A percentile compares a stretch with the other conserved stretches of the same genome.
These are phyloP conservation scores for Scheffersomyces ergatensis DNA, from an alignment of 805 yeast species.

Conservation along the genomic window DNA sequence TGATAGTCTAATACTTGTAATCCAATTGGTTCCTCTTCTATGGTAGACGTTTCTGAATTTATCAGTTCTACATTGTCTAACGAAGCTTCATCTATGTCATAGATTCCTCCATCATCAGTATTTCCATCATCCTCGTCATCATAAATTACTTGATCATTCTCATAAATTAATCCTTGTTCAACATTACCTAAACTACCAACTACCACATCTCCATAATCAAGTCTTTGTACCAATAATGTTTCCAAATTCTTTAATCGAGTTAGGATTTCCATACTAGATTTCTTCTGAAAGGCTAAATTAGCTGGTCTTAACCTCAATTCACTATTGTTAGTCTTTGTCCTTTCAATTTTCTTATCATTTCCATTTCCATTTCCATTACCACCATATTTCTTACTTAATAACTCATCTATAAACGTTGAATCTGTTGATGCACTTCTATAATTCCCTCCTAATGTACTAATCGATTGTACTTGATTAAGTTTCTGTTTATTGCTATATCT, in stretches of 20 bases:
- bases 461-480: constrained; percentile 26
- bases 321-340: constrained; percentile 1
- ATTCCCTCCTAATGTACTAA: constrained; percentile 30
- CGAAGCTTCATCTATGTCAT: constrained; percentile 20
- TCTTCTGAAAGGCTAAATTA: neutral
- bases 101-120: constrained; percentile 7
- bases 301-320: neutral
- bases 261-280: constrained; percentile 1
- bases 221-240: neutral
- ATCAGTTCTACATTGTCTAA: constrained; percentile 21
- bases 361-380: neutral
- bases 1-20: neutral
- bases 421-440: constrained; percentile 39
- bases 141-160: neutral
- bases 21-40: neutral
- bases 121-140: neutral
- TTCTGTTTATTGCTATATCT: neutral
- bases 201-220: neutral
- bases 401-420: constrained; percentile 33
- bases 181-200: neutral
- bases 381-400: constrained; percentile 27
- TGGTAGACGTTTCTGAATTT: constrained; percentile 8
- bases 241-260: constrained; percentile 1
- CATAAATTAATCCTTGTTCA: neutral
- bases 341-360: neutral